Base-by-base conservation (phyloP, 345 rosid species). In the Ceriops decandra region DNA sequence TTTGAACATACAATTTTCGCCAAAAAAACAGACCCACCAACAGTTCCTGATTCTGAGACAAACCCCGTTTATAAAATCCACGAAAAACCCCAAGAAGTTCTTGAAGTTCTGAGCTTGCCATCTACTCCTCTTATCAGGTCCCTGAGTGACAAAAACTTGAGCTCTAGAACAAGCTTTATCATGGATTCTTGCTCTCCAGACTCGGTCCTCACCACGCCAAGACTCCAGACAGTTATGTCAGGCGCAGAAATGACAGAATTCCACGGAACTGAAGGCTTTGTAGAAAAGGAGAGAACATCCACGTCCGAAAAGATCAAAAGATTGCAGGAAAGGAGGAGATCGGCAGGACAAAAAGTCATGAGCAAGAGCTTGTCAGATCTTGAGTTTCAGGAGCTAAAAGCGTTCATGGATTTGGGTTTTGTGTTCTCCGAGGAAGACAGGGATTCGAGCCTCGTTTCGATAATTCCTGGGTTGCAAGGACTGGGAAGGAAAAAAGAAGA, bases 351-450 rank as follows among this genome's bases (percentile, higher is more conserved):
- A 70, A 68, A 67, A 66, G 77, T 52, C 7, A 21, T 31, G 16
- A 87, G 87, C 61, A 88, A 83, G 85, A 90, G 92, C 76, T 68
- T 85, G 76, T 83, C 86, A 21, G 89, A 83, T 21, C 79, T 87
- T 68, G 98, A 90, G 76, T 87, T 87, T 66, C 84, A 87, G 51
- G 98, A 93, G 82, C 72, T 88, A 9, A 86, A 85, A 80, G 98
- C 96, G 81, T 86, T 93, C 75, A 85, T 83, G 84, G 98, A 93
- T 85, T 77, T 93, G 36, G 98, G 98, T 17, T 90, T 93, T 73
- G 90, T 90, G 38, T 93, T 93, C 78, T 82, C 92, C 0, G 89
- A 87, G 72, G 86, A 90, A 74, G 97, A 87, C 72, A 86, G 74
- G 35, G 82, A 89, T 54, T 83, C 93, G 51, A 83, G 82, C 73